Evolutionary conservation across 306 rosid species (phyloP).

Genomic region (Prunus salicina): DNA sequence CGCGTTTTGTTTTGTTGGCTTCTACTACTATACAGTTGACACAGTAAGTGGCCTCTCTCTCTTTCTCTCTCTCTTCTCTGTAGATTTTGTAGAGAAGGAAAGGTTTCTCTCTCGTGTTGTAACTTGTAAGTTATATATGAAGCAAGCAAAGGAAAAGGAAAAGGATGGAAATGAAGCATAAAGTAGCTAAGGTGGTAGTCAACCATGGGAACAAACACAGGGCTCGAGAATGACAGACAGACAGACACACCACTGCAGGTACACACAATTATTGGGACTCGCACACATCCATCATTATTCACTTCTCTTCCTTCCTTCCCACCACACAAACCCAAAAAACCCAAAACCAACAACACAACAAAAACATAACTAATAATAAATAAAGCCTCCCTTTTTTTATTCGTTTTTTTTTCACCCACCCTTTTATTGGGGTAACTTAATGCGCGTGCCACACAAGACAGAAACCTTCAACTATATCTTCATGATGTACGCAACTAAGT

Average conservation of each 20-base stretch:
- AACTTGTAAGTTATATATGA: background rate
- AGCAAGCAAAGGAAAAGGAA: background rate
- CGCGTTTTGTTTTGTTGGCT: slow-evolving; percentile 17
- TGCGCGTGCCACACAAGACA: no score
- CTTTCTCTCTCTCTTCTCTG: background rate
- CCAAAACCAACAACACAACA: background rate
- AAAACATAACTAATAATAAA: background rate
- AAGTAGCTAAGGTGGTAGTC: slow-evolving; percentile 42
- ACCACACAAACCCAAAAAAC: background rate
- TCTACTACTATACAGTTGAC: no score
- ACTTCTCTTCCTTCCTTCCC: background rate
- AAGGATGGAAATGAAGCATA: background rate
- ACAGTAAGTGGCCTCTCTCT: no score
- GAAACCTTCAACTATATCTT: no score
- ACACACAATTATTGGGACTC: slow-evolving; percentile 51
- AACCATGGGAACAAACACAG: slow-evolving; percentile 71
- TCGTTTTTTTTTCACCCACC: background rate
- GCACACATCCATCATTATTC: slow-evolving; percentile 12
- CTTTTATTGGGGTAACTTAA: no score
- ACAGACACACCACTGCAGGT: slow-evolving; percentile 12
- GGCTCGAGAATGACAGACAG: slow-evolving; percentile 67
- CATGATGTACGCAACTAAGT: no score
- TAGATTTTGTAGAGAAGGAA: background rate
- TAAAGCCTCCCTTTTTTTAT: no score
- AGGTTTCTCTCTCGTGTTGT: background rate